Evolutionary conservation across 2,329 filamentous ascomycete species (phyloP).

Genomic region (Capronia americana): DNA sequence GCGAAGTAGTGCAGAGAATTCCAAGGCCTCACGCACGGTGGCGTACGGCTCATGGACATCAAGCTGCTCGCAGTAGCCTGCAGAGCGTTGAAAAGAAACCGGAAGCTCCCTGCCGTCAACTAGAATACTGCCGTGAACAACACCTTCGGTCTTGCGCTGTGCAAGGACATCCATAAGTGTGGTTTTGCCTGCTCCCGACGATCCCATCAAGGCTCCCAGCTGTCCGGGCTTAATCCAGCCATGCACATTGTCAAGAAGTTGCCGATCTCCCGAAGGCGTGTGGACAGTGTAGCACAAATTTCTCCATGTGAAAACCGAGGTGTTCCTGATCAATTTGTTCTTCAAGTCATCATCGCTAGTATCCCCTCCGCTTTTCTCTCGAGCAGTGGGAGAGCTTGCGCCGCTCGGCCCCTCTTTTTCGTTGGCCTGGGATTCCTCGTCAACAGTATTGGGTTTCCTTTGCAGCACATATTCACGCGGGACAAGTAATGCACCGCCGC

Average conservation of each 20-base stretch:
- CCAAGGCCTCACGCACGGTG: constrained; percentile 69
- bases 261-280: constrained; percentile 59
- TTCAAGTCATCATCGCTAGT: background rate
- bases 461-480: background rate
- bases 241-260: constrained; percentile 70
- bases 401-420: background rate
- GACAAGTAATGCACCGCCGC: background rate
- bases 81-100: constrained; percentile 68
- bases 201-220: constrained; percentile 79
- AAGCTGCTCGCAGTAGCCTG: constrained; percentile 72
- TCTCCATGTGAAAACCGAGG: constrained; percentile 76
- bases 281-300: constrained; percentile 73
- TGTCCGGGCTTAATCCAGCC: constrained; percentile 80
- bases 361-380: background rate
- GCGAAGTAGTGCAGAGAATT: constrained; percentile 69
- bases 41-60: constrained; percentile 72
- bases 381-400: background rate
- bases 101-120: constrained; percentile 68
- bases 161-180: constrained; percentile 77
- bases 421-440: constrained; percentile 1
- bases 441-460: background rate
- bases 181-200: constrained; percentile 76
- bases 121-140: constrained; percentile 68
- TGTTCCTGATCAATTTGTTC: constrained; percentile 53
- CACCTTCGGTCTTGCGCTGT: constrained; percentile 70